Percentiles rank a stretch among this genome's conserved stretches.
Conservation (phyloP, 257 asterid genomes). For the Primulina huaijiensis region DNA sequence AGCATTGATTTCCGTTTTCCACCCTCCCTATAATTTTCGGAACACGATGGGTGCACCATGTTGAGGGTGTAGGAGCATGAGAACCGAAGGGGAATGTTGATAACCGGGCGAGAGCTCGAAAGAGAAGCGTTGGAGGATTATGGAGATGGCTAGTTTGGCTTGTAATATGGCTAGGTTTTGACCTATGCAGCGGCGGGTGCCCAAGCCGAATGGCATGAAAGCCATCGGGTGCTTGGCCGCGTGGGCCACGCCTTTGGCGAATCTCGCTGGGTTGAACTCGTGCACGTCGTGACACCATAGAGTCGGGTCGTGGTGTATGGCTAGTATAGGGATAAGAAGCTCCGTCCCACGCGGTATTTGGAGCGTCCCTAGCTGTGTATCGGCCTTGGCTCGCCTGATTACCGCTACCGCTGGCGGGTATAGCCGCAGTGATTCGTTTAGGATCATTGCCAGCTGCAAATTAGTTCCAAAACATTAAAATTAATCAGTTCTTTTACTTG, state of each 20-base stretch:
- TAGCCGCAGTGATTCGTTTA: slow-evolving; percentile 72
- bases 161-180: slow-evolving; percentile 80
- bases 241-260: slow-evolving; percentile 61
- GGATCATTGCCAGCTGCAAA: slow-evolving; percentile 75
- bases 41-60: slow-evolving; percentile 85
- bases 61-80: slow-evolving; percentile 68
- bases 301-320: slow-evolving; percentile 71
- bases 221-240: slow-evolving; percentile 79
- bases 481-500: not conserved
- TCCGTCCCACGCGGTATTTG: slow-evolving; percentile 59
- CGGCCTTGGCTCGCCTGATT: slow-evolving; percentile 59
- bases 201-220: slow-evolving; percentile 80
- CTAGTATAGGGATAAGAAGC: slow-evolving; percentile 74
- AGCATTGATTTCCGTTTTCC: no score
- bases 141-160: slow-evolving; percentile 66
- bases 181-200: slow-evolving; percentile 81
- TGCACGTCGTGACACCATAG: slow-evolving; percentile 77
- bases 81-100: slow-evolving; percentile 67
- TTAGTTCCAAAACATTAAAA: slow-evolving; percentile 19
- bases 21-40: slow-evolving; percentile 45
- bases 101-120: slow-evolving; percentile 65
- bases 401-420: slow-evolving; percentile 87
- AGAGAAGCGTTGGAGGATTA: slow-evolving; percentile 68
- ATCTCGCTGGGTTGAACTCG: slow-evolving; percentile 81
- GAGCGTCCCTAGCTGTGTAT: slow-evolving; percentile 52